A percentile compares a stretch with the other conserved stretches of the same genome.
These are phyloP conservation scores for Telopea speciosissima DNA, from an alignment of 177 flowering plant genomes.

Conservation along the genomic window DNA sequence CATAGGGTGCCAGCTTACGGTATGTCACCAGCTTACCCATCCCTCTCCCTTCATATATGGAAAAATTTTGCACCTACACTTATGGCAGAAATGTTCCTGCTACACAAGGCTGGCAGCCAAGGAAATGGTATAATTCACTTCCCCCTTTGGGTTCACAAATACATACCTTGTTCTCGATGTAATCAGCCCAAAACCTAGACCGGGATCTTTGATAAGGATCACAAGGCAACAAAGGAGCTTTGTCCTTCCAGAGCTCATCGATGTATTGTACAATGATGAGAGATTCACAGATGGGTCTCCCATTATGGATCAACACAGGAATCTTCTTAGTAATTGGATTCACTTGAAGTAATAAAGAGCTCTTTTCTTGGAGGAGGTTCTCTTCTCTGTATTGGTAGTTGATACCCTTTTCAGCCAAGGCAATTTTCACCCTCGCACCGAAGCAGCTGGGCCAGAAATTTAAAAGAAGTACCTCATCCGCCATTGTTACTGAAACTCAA, in stretches of 20 bases:
- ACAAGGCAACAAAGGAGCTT: not conserved
- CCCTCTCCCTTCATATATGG: no score
- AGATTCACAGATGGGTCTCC: not conserved
- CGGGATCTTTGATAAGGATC: slow-evolving; percentile 7
- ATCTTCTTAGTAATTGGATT: slow-evolving; percentile 9
- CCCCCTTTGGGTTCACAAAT: no score
- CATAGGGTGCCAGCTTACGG: no score
- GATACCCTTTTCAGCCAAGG: not conserved
- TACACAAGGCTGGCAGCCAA: no score
- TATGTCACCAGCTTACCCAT: no score
- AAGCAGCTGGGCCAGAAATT: not conserved
- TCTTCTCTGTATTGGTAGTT: not conserved
- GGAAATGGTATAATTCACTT: no score
- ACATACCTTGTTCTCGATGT: slow-evolving; percentile 6
- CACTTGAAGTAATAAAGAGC: slow-evolving; percentile 7
- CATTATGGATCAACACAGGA: slow-evolving; percentile 1
- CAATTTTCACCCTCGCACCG: not conserved
- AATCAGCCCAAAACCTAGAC: not conserved
- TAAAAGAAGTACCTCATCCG: not conserved
- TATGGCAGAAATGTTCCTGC: no score
- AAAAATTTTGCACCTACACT: no score
- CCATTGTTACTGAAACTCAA: not conserved
- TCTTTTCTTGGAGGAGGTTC: not conserved
- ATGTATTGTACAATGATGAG: not conserved
- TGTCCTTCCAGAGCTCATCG: not conserved